These are phyloP conservation scores for Alternaria brassicicola DNA, from an alignment of 2,329 filamentous ascomycete species.

Conservation along the genomic window DNA sequence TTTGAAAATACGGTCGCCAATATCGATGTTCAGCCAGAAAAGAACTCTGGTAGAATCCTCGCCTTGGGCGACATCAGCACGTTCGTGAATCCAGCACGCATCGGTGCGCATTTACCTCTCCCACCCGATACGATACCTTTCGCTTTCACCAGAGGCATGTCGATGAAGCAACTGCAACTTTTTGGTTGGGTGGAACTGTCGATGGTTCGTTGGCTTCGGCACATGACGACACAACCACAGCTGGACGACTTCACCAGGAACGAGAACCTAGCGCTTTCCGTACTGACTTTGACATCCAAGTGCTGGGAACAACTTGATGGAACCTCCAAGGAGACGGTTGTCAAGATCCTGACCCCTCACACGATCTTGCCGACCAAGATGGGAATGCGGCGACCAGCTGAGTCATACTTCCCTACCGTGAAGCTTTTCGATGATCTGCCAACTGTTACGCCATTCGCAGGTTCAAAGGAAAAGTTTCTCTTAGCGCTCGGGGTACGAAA, in stretches of 20 bases:
- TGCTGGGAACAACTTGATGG: slow-evolving; percentile 82
- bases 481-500: slow-evolving; percentile 86
- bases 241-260: slow-evolving; percentile 70
- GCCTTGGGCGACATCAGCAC: slow-evolving; percentile 75
- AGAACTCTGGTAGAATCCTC: slow-evolving; percentile 70
- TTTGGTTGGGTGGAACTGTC: slow-evolving; percentile 88
- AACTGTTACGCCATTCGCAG: slow-evolving; percentile 71
- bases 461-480: slow-evolving; percentile 90
- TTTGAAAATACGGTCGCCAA: slow-evolving; percentile 82
- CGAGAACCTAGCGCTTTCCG: slow-evolving; percentile 74
- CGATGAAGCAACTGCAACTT: slow-evolving; percentile 71
- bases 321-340: slow-evolving; percentile 68
- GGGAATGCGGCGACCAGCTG: slow-evolving; percentile 83
- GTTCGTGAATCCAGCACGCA: slow-evolving; percentile 77
- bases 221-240: slow-evolving; percentile 67
- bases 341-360: slow-evolving; percentile 67
- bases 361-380: slow-evolving; percentile 87
- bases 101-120: slow-evolving; percentile 80
- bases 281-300: slow-evolving; percentile 82
- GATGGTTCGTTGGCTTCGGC: slow-evolving; percentile 83
- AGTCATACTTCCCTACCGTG: slow-evolving; percentile 92
- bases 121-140: slow-evolving; percentile 84
- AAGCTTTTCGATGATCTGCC: slow-evolving; percentile 94
- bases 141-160: slow-evolving; percentile 76
- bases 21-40: slow-evolving; percentile 58